phyloP scores from a whole-genome alignment of 257 asterid genomes.

The Ilex aquifolium region DNA sequence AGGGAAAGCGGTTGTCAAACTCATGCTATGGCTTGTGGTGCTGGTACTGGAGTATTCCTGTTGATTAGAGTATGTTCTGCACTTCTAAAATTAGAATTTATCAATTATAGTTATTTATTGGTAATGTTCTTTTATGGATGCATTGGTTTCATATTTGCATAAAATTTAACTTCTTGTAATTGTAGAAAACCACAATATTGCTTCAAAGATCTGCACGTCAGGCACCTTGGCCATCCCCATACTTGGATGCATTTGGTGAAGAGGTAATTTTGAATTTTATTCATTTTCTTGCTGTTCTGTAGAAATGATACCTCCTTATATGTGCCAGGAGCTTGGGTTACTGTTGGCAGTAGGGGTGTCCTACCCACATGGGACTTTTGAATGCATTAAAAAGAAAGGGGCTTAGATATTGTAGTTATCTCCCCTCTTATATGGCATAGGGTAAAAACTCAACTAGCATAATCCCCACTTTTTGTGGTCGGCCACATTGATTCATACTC shows the following conservation, averaged over 20 bases:
- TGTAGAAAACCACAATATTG: slow-evolving; percentile 80
- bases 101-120: background rate
- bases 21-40: slow-evolving; percentile 86
- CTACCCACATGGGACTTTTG: too few relatives aligned
- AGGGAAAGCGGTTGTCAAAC: slow-evolving; percentile 75
- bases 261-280: slow-evolving; percentile 48
- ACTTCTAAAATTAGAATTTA: slow-evolving; percentile 4
- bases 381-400: too few relatives aligned
- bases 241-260: slow-evolving; percentile 95
- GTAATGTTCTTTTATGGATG: slow-evolving; percentile 3
- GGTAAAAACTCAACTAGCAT: too few relatives aligned
- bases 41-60: slow-evolving; percentile 92
- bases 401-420: too few relatives aligned
- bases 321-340: too few relatives aligned
- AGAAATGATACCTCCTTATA: too few relatives aligned
- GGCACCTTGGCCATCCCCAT: slow-evolving; percentile 98
- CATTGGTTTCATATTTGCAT: background rate
- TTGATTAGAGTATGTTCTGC: slow-evolving; percentile 64
- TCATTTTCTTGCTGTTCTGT: too few relatives aligned
- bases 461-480: too few relatives aligned
- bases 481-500: too few relatives aligned
- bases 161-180: slow-evolving; percentile 2
- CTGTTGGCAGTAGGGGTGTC: too few relatives aligned
- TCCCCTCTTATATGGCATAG: too few relatives aligned
- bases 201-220: slow-evolving; percentile 93